Base-by-base conservation (phyloP, 345 rosid species). In the Salix arbutifolia region DNA sequence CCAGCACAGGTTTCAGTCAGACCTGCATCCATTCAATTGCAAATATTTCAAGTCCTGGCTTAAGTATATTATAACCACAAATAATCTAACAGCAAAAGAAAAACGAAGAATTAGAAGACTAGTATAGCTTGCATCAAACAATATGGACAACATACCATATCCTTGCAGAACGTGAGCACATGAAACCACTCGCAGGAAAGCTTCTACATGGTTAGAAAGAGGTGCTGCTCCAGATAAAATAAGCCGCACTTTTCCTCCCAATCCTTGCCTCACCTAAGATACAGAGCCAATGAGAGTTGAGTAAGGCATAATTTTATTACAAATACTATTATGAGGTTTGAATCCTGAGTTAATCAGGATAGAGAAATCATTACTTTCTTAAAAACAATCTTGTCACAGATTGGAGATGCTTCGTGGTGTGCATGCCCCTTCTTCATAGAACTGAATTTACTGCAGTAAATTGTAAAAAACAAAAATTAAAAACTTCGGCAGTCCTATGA, bases 81-180 rank as follows among this genome's bases (percentile, higher is more conserved):
- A 52, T 16, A 23, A 10, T 11, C 62, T 35, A 78, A 80, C 65
- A 1, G 11, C 8, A 19, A 64, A 53, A 30, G 46, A 33, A 56
- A 38, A 62, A 10, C 33, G 8, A 28, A 38, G 53, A 76, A 56
- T 31, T 53, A 26, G 16, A 42, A 73, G 25, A 67, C 31, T 10
- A 23, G 28, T 44, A 12, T 46, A 71, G 65, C 28, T 48, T n/a
- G 21, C 70, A 72, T 37, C 44, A 50, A n/a, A 73, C 12, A 67
- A 67, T 53, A 62, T 61, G 60, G 82, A 81, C 14, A 50, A 69
- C 60, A 53, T 87, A 95, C 99, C 99, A 76, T 96, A 96, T 94
- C 99, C 99, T 87, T 96, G 99, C 23, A 94, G 88, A 81, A 96
- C 95, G 84, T 94, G 96, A 71, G 95, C 89, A 86, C 98, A 96